These are phyloP conservation scores for Porphyridium purpureum DNA, from an alignment of 23 red algal species.

Conservation along the genomic window DNA sequence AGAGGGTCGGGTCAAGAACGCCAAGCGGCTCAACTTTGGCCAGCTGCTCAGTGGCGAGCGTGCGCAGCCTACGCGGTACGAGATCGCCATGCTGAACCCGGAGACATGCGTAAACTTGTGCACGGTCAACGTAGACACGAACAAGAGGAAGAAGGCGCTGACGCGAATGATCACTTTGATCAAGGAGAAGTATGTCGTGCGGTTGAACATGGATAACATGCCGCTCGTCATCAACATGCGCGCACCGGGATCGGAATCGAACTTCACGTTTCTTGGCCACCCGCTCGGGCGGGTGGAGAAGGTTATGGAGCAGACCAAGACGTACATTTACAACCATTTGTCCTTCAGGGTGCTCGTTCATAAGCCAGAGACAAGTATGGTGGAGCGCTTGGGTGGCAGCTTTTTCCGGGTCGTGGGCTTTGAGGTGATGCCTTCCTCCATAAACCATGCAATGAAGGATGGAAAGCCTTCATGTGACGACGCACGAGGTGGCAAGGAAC, in stretches of 20 bases:
- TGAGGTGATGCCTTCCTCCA: conserved; percentile 15
- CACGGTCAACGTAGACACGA: conserved; percentile 2
- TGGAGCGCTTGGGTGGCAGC: not conserved
- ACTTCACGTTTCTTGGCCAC: conserved; percentile 9
- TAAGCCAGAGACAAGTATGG: not conserved
- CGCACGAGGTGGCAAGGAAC: too few species aligned
- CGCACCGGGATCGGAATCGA: not conserved
- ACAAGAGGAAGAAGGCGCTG: not conserved
- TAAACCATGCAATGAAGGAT: conserved; percentile 1
- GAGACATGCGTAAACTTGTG: conserved; percentile 12
- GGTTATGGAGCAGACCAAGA: not conserved
- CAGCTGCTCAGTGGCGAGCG: conserved; percentile 19
- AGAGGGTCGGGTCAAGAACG: too few species aligned
- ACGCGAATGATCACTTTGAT: not conserved
- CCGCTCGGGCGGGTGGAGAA: conserved; percentile 7
- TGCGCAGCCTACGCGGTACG: conserved; percentile 9
- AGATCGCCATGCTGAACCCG: conserved; percentile 15
- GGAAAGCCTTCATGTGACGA: too few species aligned
- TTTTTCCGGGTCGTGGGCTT: conserved; percentile 38
- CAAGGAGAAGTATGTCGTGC: conserved; percentile 8
- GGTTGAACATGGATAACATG: conserved; percentile 28
- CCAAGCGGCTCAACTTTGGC: conserved; percentile 19
- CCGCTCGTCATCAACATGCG: conserved; percentile 4
- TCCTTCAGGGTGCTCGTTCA: conserved; percentile 21
- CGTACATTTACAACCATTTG: conserved; percentile 31